Conservation (phyloP, 257 asterid species). For the Rhazya stricta region DNA sequence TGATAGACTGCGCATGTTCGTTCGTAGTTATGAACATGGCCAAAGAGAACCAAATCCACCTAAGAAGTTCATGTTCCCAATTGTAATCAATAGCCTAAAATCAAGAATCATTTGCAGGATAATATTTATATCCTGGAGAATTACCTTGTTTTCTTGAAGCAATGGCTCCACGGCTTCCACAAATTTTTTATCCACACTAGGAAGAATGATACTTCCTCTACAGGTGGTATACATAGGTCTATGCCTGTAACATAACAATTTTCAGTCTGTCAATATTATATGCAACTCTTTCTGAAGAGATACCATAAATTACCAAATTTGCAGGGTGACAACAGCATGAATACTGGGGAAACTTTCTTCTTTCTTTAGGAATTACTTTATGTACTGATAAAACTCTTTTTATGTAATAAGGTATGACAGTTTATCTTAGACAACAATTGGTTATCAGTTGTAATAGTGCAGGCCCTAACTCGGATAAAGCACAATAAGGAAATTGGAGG, state of each 20-base stretch:
- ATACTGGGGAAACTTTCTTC: too few species aligned
- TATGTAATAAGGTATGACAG: too few species aligned
- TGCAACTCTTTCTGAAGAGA: too few species aligned
- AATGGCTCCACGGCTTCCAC: slow-evolving; percentile 72
- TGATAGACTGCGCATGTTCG: slow-evolving; percentile 68
- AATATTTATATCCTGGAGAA: background rate
- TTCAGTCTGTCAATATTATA: too few species aligned
- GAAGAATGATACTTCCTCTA: slow-evolving; percentile 16
- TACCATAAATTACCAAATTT: too few species aligned
- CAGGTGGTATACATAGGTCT: slow-evolving; percentile 75
- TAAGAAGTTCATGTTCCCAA: slow-evolving; percentile 11
- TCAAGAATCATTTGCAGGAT: background rate
- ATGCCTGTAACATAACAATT: slow-evolving; percentile 42
- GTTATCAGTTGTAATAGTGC: too few species aligned
- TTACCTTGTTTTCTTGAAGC: slow-evolving; percentile 53
- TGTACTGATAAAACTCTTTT: too few species aligned
- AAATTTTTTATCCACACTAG: slow-evolving; percentile 45
- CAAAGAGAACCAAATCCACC: slow-evolving; percentile 79
- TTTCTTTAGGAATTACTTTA: too few species aligned
- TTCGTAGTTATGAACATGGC: slow-evolving; percentile 93
- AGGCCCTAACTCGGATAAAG: too few species aligned
- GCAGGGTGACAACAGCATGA: too few species aligned
- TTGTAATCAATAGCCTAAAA: background rate
- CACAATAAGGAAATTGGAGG: too few species aligned
- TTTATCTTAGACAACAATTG: too few species aligned